Conservation (phyloP, 2,329 filamentous ascomycete genomes). For the Trichoderma citrinoviride region DNA sequence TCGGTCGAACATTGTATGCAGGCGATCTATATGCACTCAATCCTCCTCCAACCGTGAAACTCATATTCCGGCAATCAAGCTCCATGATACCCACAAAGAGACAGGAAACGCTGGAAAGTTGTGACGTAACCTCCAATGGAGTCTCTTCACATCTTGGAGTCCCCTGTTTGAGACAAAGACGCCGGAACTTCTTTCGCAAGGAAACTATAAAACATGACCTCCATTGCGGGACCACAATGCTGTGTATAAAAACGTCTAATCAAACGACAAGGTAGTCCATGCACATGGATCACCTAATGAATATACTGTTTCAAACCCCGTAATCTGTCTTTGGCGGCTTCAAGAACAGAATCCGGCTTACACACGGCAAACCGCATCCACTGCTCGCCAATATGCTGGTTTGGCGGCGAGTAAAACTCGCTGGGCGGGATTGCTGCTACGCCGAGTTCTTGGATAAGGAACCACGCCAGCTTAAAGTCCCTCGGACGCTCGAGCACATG, state of each 20-base stretch:
- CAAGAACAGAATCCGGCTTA: neutral
- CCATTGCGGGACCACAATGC: too few species aligned
- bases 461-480: conserved; percentile 12
- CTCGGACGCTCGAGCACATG: neutral
- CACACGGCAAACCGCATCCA: conserved; percentile 15
- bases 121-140: too few species aligned
- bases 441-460: conserved; percentile 6
- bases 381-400: conserved; percentile 9
- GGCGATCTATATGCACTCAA: too few species aligned
- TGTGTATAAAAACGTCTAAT: too few species aligned
- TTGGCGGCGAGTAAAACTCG: neutral
- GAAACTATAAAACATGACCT: too few species aligned
- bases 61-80: too few species aligned
- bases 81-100: too few species aligned
- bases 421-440: conserved; percentile 3
- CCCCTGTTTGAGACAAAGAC: neutral
- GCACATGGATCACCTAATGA: neutral
- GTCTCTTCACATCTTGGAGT: too few species aligned
- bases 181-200: neutral
- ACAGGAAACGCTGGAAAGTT: too few species aligned
- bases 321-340: conserved; percentile 8
- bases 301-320: conserved; percentile 5
- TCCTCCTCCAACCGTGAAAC: too few species aligned
- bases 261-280: neutral
- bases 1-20: too few species aligned